Conservation (phyloP, 2,329 filamentous ascomycete species). For the Fusarium setosum region DNA sequence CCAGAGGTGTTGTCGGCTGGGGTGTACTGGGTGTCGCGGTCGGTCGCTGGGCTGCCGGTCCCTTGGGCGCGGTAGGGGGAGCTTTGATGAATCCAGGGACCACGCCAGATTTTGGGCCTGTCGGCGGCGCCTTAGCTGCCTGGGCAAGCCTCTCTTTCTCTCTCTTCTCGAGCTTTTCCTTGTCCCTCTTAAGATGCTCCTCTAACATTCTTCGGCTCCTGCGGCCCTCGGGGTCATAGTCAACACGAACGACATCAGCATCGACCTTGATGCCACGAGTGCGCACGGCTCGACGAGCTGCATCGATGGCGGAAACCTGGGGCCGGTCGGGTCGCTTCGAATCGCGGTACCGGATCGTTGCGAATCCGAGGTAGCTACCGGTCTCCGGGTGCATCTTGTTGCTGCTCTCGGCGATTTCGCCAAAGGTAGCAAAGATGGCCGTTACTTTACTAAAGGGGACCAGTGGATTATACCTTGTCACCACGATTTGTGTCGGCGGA, state of each 20-base stretch:
- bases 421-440: constrained; percentile 81
- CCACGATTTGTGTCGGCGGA: constrained; percentile 89
- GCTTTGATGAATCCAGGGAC: constrained; percentile 55
- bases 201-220: constrained; percentile 85
- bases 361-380: constrained; percentile 93
- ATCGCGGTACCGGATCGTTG: constrained; percentile 90
- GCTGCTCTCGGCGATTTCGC: constrained; percentile 89
- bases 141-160: constrained; percentile 51
- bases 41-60: constrained; percentile 72
- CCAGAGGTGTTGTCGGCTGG: constrained; percentile 47
- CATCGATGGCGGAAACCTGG: constrained; percentile 76
- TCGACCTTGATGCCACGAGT: constrained; percentile 85
- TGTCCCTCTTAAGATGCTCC: constrained; percentile 75
- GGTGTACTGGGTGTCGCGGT: constrained; percentile 41
- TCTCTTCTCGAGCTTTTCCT: constrained; percentile 71
- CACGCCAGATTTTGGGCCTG: constrained; percentile 50
- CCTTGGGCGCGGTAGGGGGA: constrained; percentile 88
- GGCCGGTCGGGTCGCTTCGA: constrained; percentile 58
- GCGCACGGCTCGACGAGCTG: constrained; percentile 83
- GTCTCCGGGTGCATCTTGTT: constrained; percentile 97
- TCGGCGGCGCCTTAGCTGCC: constrained; percentile 49
- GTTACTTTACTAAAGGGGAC: constrained; percentile 82
- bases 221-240: constrained; percentile 89
- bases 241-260: constrained; percentile 79
- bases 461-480: constrained; percentile 95